Evolutionary conservation across 2,329 filamentous ascomycete genomes (phyloP).

Genomic region (Penicillium vulpinum): DNA sequence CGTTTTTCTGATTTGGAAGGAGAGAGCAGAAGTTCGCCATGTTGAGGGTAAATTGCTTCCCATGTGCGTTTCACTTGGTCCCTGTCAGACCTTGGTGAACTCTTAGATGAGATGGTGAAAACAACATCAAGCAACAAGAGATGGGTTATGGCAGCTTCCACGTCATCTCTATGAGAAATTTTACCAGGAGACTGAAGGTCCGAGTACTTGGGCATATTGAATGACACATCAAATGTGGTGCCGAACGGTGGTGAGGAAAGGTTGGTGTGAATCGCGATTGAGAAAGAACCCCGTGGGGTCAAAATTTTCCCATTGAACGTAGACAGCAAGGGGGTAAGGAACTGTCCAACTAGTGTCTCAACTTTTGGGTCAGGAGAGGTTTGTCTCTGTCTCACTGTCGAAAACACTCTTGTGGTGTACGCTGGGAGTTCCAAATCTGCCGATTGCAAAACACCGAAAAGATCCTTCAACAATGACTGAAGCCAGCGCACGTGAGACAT

Average conservation of each 20-base stretch:
- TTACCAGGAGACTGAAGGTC: slow-evolving; percentile 35
- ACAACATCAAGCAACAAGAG: slow-evolving; percentile 43
- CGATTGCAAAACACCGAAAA: slow-evolving; percentile 33
- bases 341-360: slow-evolving; percentile 45
- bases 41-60: slow-evolving; percentile 36
- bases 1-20: slow-evolving; percentile 19
- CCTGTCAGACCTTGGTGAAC: neutral
- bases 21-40: slow-evolving; percentile 35
- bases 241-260: slow-evolving; percentile 35
- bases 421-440: slow-evolving; percentile 34
- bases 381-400: slow-evolving; percentile 21
- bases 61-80: slow-evolving; percentile 18
- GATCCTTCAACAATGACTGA: slow-evolving; percentile 33
- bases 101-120: slow-evolving; percentile 28
- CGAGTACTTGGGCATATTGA: slow-evolving; percentile 33
- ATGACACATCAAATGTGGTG: slow-evolving; percentile 41
- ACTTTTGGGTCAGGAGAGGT: slow-evolving; percentile 21
- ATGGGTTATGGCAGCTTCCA: slow-evolving; percentile 36
- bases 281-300: slow-evolving; percentile 38
- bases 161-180: slow-evolving; percentile 37
- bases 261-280: slow-evolving; percentile 40
- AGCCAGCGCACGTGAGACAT: slow-evolving; percentile 37
- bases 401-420: slow-evolving; percentile 28
- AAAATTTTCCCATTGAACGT: slow-evolving; percentile 41
- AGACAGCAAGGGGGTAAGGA: slow-evolving; percentile 47